A percentile compares a stretch with the other conserved stretches of the same genome.
These are phyloP conservation scores for Neurospora terricola DNA, from an alignment of 495 filamentous ascomycete species.

Conservation along the genomic window DNA sequence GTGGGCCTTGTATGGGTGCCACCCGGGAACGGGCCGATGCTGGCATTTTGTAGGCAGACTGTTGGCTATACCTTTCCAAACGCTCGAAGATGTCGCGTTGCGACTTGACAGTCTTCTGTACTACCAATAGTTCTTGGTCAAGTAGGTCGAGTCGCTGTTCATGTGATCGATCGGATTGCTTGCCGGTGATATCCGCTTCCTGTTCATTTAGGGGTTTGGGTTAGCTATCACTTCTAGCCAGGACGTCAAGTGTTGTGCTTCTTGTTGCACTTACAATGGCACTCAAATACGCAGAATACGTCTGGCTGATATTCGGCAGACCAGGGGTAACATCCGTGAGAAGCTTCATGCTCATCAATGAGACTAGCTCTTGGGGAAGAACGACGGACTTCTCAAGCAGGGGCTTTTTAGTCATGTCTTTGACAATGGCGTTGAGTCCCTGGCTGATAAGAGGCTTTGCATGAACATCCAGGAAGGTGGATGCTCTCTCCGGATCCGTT, in stretches of 20 bases:
- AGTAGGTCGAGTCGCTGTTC: conserved; percentile 27
- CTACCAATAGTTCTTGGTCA: conserved; percentile 28
- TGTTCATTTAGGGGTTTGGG: not conserved
- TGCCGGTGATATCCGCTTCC: conserved; percentile 25
- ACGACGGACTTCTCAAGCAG: conserved; percentile 23
- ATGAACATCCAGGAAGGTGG: not conserved
- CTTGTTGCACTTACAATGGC: conserved; percentile 12
- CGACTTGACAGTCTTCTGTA: conserved; percentile 16
- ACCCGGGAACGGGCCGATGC: conserved; percentile 5
- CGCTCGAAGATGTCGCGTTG: conserved; percentile 15
- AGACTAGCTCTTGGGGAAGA: conserved; percentile 25
- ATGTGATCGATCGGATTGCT: conserved; percentile 22
- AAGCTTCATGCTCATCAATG: conserved; percentile 24
- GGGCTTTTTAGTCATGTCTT: conserved; percentile 18
- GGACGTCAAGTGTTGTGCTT: not conserved
- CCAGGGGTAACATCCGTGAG: conserved; percentile 19
- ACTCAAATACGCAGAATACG: conserved; percentile 27
- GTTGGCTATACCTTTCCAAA: conserved; percentile 8
- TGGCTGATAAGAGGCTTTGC: not conserved
- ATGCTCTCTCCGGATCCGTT: not conserved
- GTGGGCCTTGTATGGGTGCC: not conserved
- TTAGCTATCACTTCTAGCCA: not conserved
- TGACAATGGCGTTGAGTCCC: not conserved
- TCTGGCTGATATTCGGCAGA: conserved; percentile 21
- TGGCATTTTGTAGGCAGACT: conserved; percentile 8